phyloP scores from a whole-genome alignment of 192 early-diverging fungal genomes.

The Pilobolus umbonatus region DNA sequence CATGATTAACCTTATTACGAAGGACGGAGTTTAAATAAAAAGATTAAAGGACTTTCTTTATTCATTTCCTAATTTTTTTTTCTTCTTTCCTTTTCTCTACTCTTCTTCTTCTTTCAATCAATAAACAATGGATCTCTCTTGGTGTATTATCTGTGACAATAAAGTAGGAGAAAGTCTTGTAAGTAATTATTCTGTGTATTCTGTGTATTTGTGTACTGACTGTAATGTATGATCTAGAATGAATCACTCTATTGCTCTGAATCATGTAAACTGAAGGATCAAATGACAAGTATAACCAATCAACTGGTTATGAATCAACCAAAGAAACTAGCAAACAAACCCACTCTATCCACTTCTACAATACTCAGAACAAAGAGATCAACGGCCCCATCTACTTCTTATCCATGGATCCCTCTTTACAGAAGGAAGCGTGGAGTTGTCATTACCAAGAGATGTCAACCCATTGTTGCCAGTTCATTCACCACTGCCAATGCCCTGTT shows the following conservation, averaged over 20 bases:
- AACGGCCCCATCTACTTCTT: conserved; percentile 6
- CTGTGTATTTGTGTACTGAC: neutral
- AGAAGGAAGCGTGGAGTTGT: conserved; percentile 17
- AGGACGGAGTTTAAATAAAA: conserved; percentile 12
- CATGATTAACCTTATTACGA: conserved; percentile 21
- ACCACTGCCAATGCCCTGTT: conserved; percentile 7
- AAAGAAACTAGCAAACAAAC: neutral
- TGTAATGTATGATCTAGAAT: neutral
- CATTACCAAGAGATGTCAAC: conserved; percentile 16
- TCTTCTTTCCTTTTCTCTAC: neutral
- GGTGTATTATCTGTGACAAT: conserved; percentile 35
- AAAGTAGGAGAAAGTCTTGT: conserved; percentile 28
- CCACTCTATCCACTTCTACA: neutral
- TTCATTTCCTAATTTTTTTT: neutral
- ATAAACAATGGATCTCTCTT: conserved; percentile 30
- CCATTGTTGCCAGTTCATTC: conserved; percentile 12
- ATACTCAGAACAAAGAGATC: conserved; percentile 5
- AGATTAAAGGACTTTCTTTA: too few species aligned
- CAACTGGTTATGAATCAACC: conserved; percentile 2
- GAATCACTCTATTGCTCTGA: conserved; percentile 24
- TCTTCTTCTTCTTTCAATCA: neutral
- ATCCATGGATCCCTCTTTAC: conserved; percentile 27
- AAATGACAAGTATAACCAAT: neutral
- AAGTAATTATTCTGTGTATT: neutral
- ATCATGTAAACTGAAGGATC: conserved; percentile 11